Evolutionary conservation across 2,329 filamentous ascomycete species (phyloP), one percentile per base, ranked within the genome.

Genomic region (Diaporthe aspalathi): DNA sequence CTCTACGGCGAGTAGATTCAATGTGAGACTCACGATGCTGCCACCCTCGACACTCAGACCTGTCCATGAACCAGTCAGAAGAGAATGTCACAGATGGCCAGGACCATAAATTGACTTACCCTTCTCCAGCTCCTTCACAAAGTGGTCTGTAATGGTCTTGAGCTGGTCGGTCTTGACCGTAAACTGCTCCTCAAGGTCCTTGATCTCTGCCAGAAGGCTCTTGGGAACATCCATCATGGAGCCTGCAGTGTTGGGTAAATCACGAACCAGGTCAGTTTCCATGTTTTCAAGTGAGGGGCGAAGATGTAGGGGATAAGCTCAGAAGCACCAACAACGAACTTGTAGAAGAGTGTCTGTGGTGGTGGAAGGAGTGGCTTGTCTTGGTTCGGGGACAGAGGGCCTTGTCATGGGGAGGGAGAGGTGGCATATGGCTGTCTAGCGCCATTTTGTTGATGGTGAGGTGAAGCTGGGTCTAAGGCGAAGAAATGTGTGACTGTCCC

Each of bases 181-280:
- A 83, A 99, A 97, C 68, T 92, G 82, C 71, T 94, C 88, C 85
- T 98, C 96, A 29, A 98, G 88, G 73, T 89, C 87, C 81, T 93
- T 91, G 79, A 98, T 95, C 84, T 98, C 92, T 47, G 83, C 80
- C 67, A 94, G 85, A 75, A 98, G 89, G 82, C 94, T 91, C 84
- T 94, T 93, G 74, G 95, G 95, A 82, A 97, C 89, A 85, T 98
- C 94, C 81, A 92, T 91, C 90, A 96, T 94, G 74, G 95, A 97
- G 80, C 94, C 94, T 97, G 76, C 32, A 32, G 66, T 67, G 73
- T 35, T 16, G 56, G 52, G 43, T 38, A 45, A 68, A 56, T 68
- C 45, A 29, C 38, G 20, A 66, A 20, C 27, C 17, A 50, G 45
- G 62, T 71, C 27, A 67, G 67, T 17, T 40, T 43, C 17, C 53